Base-by-base conservation (phyloP, 2,329 filamentous ascomycete genomes). In the Sclerotinia minor region DNA sequence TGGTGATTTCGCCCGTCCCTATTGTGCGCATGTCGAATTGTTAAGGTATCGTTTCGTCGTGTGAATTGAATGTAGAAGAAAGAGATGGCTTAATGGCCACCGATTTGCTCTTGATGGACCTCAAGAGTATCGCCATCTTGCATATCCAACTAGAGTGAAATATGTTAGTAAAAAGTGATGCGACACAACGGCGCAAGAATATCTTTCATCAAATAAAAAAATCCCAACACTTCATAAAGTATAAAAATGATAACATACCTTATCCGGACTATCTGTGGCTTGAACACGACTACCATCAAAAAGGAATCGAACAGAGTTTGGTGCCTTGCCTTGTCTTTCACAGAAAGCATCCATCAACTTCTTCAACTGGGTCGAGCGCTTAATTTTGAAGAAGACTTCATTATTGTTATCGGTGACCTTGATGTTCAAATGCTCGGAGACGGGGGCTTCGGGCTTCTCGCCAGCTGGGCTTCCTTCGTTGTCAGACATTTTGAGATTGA, bases 341-440 rank as follows among this genome's bases (percentile, higher is more conserved):
- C 95, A 99, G 80, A 98, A 99, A 26, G 95, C 95, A 70, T 92
- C 90, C 95, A 99, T 99, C 67, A 99, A 84, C 84, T 99, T 99
- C 82, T 97, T 95, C 1, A 99, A 87, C 79, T 93, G 92, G 0
- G 95, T 99, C 29, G 90, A 93, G 49, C 94, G 88, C 89, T 99
- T 99, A 83, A 99, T 99, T 85, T 99, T 99, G 85, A 99, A 99
- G 80, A 98, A 99, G 75, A 99, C 94, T 79, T 99, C 95, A 79
- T 99, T 99, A 83, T 97, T 97, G 83, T 96, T 97, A 76, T 99
- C 95, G 0, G 95, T 98, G 19, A 99, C 95, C 80, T 99, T 99
- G 82, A 99, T 98, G 82, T 99, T 99, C 6, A 99, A 84, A 80
- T 99, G 95, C 81, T 98, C 94, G 41, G 83, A 83, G 69, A 64